Evolutionary conservation across 2,329 filamentous ascomycete genomes (phyloP).

Genomic region (Dothideomycetidae sp.): DNA sequence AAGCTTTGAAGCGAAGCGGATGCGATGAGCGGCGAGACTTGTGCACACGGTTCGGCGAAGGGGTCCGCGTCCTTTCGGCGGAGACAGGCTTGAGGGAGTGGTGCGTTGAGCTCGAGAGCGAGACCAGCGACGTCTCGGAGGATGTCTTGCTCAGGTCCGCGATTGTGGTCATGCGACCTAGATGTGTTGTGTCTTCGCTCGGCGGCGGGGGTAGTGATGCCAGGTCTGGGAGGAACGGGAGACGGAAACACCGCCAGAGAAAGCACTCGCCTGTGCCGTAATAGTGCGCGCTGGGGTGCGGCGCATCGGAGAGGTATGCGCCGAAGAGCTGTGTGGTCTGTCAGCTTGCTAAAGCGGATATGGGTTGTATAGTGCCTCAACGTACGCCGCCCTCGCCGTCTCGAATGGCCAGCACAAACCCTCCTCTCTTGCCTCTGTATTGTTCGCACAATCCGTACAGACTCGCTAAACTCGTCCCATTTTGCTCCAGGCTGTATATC

Average conservation of each 20-base stretch:
- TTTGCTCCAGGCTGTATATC: conserved; percentile 78
- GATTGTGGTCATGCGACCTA: conserved; percentile 47
- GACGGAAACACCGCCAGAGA: conserved; percentile 62
- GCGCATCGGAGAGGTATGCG: conserved; percentile 82
- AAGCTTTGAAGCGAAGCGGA: conserved; percentile 80
- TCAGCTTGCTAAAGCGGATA: neutral
- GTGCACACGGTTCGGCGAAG: conserved; percentile 3
- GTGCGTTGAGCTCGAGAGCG: conserved; percentile 12
- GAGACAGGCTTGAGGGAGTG: neutral
- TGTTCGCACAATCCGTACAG: conserved; percentile 66
- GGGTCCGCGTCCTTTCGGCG: too few relatives aligned
- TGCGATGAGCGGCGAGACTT: conserved; percentile 2
- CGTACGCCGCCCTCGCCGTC: conserved; percentile 62
- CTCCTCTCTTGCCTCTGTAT: conserved; percentile 55
- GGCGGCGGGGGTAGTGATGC: conserved; percentile 54
- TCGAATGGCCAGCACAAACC: conserved; percentile 77
- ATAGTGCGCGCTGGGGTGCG: conserved; percentile 68
- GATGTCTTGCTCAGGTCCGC: conserved; percentile 17
- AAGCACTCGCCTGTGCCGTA: conserved; percentile 96
- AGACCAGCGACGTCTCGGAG: conserved; percentile 18
- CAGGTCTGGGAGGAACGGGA: conserved; percentile 41
- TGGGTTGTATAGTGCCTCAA: too few relatives aligned
- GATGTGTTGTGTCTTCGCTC: conserved; percentile 48
- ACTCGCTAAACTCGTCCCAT: conserved; percentile 76
- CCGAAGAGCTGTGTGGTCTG: conserved; percentile 51